Evolutionary conservation across 768 basidiomycete species (phyloP).

Genomic region (Tricholoma flavovirens): DNA sequence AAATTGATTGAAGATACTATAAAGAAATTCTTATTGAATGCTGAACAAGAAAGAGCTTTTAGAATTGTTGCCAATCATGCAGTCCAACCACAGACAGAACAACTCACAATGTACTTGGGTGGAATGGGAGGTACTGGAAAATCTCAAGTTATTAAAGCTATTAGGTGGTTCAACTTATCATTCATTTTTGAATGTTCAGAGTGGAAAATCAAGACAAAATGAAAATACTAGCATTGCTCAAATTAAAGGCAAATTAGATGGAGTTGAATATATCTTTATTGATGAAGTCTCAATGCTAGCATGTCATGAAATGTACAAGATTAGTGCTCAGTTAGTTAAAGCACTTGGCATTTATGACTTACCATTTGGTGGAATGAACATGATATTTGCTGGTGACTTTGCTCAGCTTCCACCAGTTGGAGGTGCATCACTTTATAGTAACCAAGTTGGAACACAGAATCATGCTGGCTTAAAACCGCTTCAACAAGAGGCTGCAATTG

Average conservation of each 20-base stretch:
- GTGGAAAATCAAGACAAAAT: neutral
- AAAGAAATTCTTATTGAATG: conserved; percentile 19
- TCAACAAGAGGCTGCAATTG: conserved; percentile 18
- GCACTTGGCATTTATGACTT: conserved; percentile 9
- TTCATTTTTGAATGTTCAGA: conserved; percentile 14
- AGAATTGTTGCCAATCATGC: conserved; percentile 23
- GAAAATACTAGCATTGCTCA: conserved; percentile 2
- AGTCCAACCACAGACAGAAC: neutral
- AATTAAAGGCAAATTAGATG: conserved; percentile 8
- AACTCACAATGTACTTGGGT: conserved; percentile 25
- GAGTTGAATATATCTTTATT: conserved; percentile 33
- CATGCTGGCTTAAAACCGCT: neutral
- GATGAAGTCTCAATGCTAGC: conserved; percentile 33
- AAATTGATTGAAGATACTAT: conserved; percentile 2
- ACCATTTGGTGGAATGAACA: conserved; percentile 35
- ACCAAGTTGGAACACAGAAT: neutral
- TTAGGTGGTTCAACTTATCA: conserved; percentile 25
- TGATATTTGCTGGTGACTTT: too few species aligned
- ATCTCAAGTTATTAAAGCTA: conserved; percentile 21
- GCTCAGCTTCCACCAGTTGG: conserved; percentile 30
- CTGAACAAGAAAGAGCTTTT: conserved; percentile 27
- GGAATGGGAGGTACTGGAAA: too few species aligned
- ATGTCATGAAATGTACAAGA: too few species aligned
- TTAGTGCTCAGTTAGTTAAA: too few species aligned
- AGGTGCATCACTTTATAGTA: conserved; percentile 10